phyloP scores from a whole-genome alignment of 257 asterid genomes.

The Penstemon davidsonii region DNA sequence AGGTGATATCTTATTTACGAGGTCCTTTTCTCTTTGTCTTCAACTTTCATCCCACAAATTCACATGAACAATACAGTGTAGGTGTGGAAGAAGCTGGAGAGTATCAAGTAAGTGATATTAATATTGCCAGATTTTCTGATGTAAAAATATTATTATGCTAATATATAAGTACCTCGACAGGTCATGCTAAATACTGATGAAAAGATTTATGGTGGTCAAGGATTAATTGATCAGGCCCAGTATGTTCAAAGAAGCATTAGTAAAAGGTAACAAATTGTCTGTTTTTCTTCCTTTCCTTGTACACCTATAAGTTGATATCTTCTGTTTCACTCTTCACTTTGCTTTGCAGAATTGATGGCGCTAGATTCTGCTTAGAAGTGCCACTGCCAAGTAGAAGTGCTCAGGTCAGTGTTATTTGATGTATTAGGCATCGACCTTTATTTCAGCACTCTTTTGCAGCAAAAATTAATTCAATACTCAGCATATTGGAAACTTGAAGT shows the following conservation, averaged over 20 bases:
- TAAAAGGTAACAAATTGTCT: conserved; percentile 50
- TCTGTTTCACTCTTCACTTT: conserved; percentile 21
- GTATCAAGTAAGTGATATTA: conserved; percentile 69
- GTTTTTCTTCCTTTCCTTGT: conserved; percentile 10
- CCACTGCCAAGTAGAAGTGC: conserved; percentile 87
- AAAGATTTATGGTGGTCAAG: conserved; percentile 77
- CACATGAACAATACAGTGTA: conserved; percentile 61
- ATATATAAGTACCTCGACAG: conserved; percentile 42
- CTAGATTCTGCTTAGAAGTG: conserved; percentile 72
- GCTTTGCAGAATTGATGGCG: conserved; percentile 70
- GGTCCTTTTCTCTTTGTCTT: conserved; percentile 81
- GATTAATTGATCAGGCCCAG: conserved; percentile 51
- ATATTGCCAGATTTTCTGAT: conserved; percentile 20
- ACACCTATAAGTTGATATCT: background rate
- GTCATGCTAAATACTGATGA: conserved; percentile 81
- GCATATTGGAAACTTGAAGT: background rate
- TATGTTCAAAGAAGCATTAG: conserved; percentile 65
- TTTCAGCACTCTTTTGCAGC: too few species aligned
- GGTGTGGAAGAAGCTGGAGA: conserved; percentile 99
- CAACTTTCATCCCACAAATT: conserved; percentile 82
- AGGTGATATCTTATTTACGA: conserved; percentile 83
- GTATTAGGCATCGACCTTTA: conserved; percentile 13
- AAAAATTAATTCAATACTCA: too few species aligned
- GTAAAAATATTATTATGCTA: conserved; percentile 1
- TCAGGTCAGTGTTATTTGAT: conserved; percentile 56